Evolutionary conservation across 257 asterid genomes (phyloP).

Genomic region (Mitragyna speciosa): DNA sequence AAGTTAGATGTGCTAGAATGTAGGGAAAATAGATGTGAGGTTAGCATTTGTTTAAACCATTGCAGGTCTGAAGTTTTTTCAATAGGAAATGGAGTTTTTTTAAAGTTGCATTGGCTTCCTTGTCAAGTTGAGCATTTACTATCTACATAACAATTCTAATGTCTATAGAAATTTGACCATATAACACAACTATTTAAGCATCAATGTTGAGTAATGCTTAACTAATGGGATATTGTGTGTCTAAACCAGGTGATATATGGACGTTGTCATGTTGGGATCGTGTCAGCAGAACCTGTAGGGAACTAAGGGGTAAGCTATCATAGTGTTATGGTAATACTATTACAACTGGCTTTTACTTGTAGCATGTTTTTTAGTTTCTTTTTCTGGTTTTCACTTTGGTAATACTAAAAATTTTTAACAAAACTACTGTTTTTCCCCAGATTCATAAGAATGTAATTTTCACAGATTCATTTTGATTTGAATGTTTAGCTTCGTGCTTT

Average conservation of each 20-base stretch:
- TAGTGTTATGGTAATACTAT: background rate
- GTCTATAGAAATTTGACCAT: background rate
- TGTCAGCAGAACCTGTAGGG: slow-evolving; percentile 88
- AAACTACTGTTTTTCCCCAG: too few species aligned
- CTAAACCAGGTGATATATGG: slow-evolving; percentile 71
- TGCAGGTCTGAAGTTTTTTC: background rate
- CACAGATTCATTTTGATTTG: too few species aligned
- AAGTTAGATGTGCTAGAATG: background rate
- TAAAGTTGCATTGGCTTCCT: background rate
- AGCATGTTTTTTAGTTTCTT: too few species aligned
- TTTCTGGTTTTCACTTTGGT: too few species aligned
- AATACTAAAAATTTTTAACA: too few species aligned
- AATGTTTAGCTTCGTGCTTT: too few species aligned
- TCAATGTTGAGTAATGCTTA: background rate
- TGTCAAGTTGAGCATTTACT: background rate
- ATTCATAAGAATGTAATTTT: too few species aligned
- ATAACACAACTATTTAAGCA: background rate
- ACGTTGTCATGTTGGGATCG: slow-evolving; percentile 75
- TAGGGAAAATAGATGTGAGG: background rate
- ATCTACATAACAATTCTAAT: background rate
- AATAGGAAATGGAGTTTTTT: background rate
- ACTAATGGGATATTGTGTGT: background rate
- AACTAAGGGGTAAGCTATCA: slow-evolving; percentile 88
- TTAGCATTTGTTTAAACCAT: background rate
- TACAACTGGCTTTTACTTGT: background rate